Evolutionary conservation across 2,329 filamentous ascomycete genomes (phyloP), one percentile per base, ranked within the genome.

Genomic region (Dothistroma septosporum): DNA sequence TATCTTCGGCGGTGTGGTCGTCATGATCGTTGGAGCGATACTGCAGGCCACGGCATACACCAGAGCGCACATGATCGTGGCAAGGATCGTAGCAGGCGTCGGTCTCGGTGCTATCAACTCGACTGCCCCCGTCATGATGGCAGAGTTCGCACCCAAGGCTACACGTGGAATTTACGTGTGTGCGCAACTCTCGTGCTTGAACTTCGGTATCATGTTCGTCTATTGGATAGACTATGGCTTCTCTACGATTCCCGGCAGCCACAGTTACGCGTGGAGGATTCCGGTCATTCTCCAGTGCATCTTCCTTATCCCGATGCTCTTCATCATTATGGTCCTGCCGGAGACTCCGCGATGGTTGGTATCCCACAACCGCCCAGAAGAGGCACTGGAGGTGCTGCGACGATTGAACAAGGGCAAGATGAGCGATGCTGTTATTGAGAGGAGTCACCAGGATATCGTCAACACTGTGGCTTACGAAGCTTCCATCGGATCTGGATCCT

Each of bases 211-310:
- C 54, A 74, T 77, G 54, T 64, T 80, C 31, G 74, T 76, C 1
- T 80, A 80, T 62, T 80, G 79, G 77, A 76, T 80, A 59, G 76
- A 80, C 54, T 79, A 79, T 49, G 78, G 69, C 12, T 74, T 80
- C 48, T 75, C 72, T 0, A 70, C 66, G 8, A 61, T 69, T 31
- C 52, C 62, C 1, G 59, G 62, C 12, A 64, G 58, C 0, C 60
- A 64, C 0, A 74, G 72, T 64, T 77, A 74, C 54, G 70, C 75
- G 7, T 79, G 77, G 78, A 66, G 78, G 4, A 60, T 79, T 1
- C 77, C 77, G 0, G 72, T 78, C n/a, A 73, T 75, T 3, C 63
- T 80, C 3, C 78, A 80, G 59, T 75, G 73, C 64, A 56, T 78
- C 48, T 76, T 77, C 61, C 70, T 77, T 10, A 24, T 78, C 0